phyloP scores from a whole-genome alignment of 805 yeast genomes.

The Hanseniaspora nectarophila region DNA sequence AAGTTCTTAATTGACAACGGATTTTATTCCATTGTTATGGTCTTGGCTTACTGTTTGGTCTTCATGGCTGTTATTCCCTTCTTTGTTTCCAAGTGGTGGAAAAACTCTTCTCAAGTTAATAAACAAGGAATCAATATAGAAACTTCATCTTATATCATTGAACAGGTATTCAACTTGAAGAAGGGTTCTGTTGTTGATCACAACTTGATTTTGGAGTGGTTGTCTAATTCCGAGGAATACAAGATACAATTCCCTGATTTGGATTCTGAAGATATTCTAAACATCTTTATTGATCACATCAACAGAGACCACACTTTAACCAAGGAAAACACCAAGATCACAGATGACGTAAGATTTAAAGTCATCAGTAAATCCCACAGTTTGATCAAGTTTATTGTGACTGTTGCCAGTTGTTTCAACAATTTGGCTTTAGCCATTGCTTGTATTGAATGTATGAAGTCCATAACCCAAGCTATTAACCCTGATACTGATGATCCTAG shows the following conservation, averaged over 20 bases:
- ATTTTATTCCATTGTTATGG: constrained; percentile 52
- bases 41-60: constrained; percentile 50
- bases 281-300: constrained; percentile 46
- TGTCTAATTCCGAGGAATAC: constrained; percentile 60
- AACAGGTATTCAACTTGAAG: constrained; percentile 57
- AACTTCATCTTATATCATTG: constrained; percentile 71
- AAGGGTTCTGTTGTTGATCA: constrained; percentile 54
- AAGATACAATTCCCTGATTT: constrained; percentile 32
- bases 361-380: constrained; percentile 54
- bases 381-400: constrained; percentile 60
- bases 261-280: constrained; percentile 37
- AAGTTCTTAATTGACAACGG: constrained; percentile 77
- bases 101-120: constrained; percentile 62
- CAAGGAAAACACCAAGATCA: constrained; percentile 26
- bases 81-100: constrained; percentile 86
- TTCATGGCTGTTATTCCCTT: constrained; percentile 72
- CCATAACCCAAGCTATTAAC: constrained; percentile 63
- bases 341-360: constrained; percentile 34
- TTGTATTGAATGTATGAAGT: constrained; percentile 55
- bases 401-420: constrained; percentile 72
- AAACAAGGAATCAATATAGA: constrained; percentile 69
- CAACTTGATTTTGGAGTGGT: constrained; percentile 43
- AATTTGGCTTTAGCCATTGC: constrained; percentile 50
- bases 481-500: constrained; percentile 26
- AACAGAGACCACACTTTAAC: constrained; percentile 35